Conservation (phyloP, 2,329 filamentous ascomycete species). For the Dactylellina parvicollis region DNA sequence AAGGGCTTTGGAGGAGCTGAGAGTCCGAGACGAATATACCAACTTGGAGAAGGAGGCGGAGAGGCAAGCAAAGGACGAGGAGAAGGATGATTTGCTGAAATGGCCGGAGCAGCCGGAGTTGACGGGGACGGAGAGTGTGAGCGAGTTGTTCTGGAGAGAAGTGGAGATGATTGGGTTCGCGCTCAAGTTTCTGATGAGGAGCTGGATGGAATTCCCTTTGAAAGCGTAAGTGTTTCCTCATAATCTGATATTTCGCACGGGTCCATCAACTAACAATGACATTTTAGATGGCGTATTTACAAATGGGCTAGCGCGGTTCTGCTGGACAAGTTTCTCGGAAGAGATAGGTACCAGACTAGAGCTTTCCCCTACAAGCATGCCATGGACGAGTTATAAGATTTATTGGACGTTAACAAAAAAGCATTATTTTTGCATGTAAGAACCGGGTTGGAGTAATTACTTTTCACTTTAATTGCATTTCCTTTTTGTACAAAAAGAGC, state of each 20-base stretch:
- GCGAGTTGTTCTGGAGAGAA: slow-evolving; percentile 73
- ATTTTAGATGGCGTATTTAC: slow-evolving; percentile 43
- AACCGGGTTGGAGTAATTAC: slow-evolving; percentile 10
- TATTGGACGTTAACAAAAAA: too few relatives aligned
- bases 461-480: slow-evolving; percentile 10
- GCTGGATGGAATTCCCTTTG: slow-evolving; percentile 76
- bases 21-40: slow-evolving; percentile 58
- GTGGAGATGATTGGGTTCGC: slow-evolving; percentile 71
- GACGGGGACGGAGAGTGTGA: slow-evolving; percentile 63
- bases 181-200: slow-evolving; percentile 72
- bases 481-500: too few relatives aligned
- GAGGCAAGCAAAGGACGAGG: slow-evolving; percentile 50
- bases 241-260: not conserved
- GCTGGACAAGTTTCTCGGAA: slow-evolving; percentile 44
- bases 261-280: not conserved
- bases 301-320: slow-evolving; percentile 38
- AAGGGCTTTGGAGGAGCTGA: slow-evolving; percentile 61
- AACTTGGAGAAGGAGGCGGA: slow-evolving; percentile 51
- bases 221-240: slow-evolving; percentile 70
- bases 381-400: slow-evolving; percentile 41
- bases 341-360: slow-evolving; percentile 32
- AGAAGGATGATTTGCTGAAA: slow-evolving; percentile 7
- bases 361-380: slow-evolving; percentile 40
- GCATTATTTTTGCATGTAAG: not conserved
- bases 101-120: slow-evolving; percentile 37